Evolutionary conservation across 192 early-diverging fungal genomes (phyloP), one percentile per base, ranked within the genome.

Genomic region (Mortierella antarctica): DNA sequence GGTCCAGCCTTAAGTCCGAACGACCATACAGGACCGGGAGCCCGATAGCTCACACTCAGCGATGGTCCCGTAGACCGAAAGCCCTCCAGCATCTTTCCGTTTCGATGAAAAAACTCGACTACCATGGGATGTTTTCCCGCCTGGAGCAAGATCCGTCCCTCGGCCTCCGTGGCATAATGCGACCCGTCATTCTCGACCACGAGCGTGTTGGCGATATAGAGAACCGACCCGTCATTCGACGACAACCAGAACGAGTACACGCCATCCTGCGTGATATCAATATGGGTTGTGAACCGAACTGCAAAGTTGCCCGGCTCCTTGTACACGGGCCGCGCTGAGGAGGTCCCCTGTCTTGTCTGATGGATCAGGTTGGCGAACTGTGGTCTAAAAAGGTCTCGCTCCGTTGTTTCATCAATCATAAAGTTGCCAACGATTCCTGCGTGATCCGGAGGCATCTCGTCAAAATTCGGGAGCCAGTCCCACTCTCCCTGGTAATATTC

Each of bases 381-480:
- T 18, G 67, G 68, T 45, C 77, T 50, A 20, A 80, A 80, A 5
- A 80, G 48, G 18, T 80, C 77, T 8, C 60, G 57, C 39, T 80
- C 77, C 1, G 77, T 80, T 0, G 77, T 68, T 0, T 80, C 77
- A n/a, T 80, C 77, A 23, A 80, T 72, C 77, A 80, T 80, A 62
- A 80, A 80, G 54, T 80, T 80, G 20, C 77, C 77, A 2, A 80
- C 70, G 23, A 80, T 80, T 4, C 77, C 77, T 10, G 49, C 77
- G 53, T 80, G 71, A 15, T 71, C 63, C 0, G 77, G 77, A 4
- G 21, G 49, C 77, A 80, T 80, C 54, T 80, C 77, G 21, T 80
- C 77, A 54, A 80, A 80, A 46, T 80, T 80, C 15, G 77, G 77
- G 0, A 80, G 65, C 77, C 77, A 80, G 61, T 80, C 77, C 77